A percentile compares a stretch with the other conserved stretches of the same genome.
Evolutionary conservation across 1,284 basidiomycete genomes (phyloP).

Genomic region (Paramarasmius palmivorus): DNA sequence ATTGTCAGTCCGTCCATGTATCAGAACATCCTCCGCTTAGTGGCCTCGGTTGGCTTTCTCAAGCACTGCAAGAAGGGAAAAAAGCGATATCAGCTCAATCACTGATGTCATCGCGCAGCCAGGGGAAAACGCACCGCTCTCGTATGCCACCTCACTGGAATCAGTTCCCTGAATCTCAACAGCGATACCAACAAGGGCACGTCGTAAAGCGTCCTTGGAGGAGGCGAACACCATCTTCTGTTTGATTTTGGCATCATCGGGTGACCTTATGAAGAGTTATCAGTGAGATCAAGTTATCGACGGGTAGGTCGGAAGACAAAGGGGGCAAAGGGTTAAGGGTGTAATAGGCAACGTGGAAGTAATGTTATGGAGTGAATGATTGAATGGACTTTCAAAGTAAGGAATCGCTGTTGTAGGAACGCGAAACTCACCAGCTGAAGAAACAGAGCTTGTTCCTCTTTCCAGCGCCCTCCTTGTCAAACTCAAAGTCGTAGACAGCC

Average conservation of each 20-base stretch:
- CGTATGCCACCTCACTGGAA: constrained; percentile 72
- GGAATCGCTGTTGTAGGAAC: not conserved
- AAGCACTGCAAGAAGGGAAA: constrained; percentile 22
- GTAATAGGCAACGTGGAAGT: too few relatives aligned
- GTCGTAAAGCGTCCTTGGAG: constrained; percentile 86
- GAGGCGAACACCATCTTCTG: constrained; percentile 95
- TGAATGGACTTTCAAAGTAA: not conserved
- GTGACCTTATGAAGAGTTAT: constrained; percentile 62
- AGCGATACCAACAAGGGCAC: constrained; percentile 70
- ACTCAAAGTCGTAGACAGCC: constrained; percentile 94
- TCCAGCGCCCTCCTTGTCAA: constrained; percentile 76
- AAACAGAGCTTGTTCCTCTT: constrained; percentile 93
- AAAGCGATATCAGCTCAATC: not conserved
- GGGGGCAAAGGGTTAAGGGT: constrained; percentile 7
- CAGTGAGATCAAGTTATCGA: constrained; percentile 13
- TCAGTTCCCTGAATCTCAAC: constrained; percentile 91
- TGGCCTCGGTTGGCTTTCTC: constrained; percentile 28
- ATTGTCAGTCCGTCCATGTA: too few relatives aligned
- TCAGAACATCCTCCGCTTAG: constrained; percentile 13
- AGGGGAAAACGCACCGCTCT: constrained; percentile 61
- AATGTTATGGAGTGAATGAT: too few relatives aligned
- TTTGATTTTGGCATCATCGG: constrained; percentile 86
- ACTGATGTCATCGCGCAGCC: not conserved
- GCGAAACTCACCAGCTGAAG: constrained; percentile 71
- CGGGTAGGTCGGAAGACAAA: not conserved